Conservation (phyloP, 2,329 filamentous ascomycete genomes). For the Ophiocordyceps camponoti-saundersi region DNA sequence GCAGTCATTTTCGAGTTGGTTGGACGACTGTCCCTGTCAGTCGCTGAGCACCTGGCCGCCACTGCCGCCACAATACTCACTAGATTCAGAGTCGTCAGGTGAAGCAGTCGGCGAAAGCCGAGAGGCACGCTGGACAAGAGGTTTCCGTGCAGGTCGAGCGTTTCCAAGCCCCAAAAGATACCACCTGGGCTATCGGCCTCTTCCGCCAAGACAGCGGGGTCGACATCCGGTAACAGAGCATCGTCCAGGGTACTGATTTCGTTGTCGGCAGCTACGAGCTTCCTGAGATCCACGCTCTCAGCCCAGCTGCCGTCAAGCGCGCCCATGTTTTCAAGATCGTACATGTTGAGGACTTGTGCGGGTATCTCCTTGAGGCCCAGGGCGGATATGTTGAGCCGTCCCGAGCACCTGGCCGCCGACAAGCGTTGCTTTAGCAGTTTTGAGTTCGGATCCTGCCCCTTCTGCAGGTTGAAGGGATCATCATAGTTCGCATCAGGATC, state of each 20-base stretch:
- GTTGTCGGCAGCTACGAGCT: constrained; percentile 79
- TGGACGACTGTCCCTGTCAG: constrained; percentile 46
- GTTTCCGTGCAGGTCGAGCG: constrained; percentile 77
- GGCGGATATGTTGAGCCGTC: constrained; percentile 75
- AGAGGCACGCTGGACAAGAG: constrained; percentile 52
- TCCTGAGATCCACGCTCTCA: constrained; percentile 73
- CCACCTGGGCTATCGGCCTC: constrained; percentile 52
- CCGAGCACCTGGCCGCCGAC: constrained; percentile 55
- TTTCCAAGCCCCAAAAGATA: constrained; percentile 69
- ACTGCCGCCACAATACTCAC: constrained; percentile 25
- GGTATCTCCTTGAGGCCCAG: constrained; percentile 69
- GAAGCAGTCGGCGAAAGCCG: constrained; percentile 55
- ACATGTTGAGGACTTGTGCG: constrained; percentile 75
- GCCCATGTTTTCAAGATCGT: constrained; percentile 55
- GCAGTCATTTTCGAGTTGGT: constrained; percentile 56
- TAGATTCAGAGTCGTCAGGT: constrained; percentile 69
- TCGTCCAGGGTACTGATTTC: constrained; percentile 62
- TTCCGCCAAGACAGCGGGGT: constrained; percentile 36
- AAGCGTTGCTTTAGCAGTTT: constrained; percentile 61
- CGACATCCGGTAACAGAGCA: constrained; percentile 59
- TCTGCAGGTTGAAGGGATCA: constrained; percentile 56
- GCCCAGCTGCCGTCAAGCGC: constrained; percentile 60
- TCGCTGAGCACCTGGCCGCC: neutral
- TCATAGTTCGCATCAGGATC: constrained; percentile 32
- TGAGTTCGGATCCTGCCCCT: constrained; percentile 38